These are phyloP conservation scores for Diaporthe batatas DNA, from an alignment of 2,329 filamentous ascomycete genomes.

Conservation along the genomic window DNA sequence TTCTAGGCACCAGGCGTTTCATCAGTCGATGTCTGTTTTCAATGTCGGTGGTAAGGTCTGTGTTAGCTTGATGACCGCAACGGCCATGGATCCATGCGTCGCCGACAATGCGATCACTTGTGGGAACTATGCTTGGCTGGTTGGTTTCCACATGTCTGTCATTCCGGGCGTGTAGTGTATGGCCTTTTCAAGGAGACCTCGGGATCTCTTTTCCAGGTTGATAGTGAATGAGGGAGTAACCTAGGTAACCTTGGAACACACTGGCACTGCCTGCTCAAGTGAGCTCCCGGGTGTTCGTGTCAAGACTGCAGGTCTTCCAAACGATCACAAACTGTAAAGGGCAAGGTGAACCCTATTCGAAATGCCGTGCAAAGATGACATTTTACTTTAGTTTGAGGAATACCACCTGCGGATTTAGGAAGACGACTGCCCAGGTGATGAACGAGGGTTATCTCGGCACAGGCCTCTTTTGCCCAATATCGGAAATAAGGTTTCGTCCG, in stretches of 20 bases:
- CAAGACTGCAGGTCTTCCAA: no score
- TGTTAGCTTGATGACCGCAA: background rate
- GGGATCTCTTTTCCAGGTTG: no score
- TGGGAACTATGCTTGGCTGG: background rate
- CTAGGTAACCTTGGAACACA: no score
- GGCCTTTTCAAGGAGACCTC: no score
- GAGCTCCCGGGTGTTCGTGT: no score
- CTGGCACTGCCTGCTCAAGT: no score
- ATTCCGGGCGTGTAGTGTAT: no score
- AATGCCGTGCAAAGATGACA: background rate
- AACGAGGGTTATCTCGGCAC: constrained; percentile 1
- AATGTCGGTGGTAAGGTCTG: background rate
- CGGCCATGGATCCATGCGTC: background rate
- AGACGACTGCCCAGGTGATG: background rate
- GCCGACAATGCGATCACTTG: background rate
- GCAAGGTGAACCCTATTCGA: background rate
- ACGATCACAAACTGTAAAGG: background rate
- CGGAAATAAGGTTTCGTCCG: constrained; percentile 27
- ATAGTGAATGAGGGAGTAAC: no score
- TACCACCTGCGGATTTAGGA: background rate
- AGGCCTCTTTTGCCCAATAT: background rate
- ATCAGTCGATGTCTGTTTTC: background rate
- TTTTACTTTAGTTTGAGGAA: background rate
- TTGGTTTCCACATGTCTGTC: no score
- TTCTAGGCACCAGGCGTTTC: background rate